Percentiles rank a stretch among this genome's conserved stretches.
Conservation (phyloP, 177 flowering plant genomes). For the Vitis hybrid region DNA sequence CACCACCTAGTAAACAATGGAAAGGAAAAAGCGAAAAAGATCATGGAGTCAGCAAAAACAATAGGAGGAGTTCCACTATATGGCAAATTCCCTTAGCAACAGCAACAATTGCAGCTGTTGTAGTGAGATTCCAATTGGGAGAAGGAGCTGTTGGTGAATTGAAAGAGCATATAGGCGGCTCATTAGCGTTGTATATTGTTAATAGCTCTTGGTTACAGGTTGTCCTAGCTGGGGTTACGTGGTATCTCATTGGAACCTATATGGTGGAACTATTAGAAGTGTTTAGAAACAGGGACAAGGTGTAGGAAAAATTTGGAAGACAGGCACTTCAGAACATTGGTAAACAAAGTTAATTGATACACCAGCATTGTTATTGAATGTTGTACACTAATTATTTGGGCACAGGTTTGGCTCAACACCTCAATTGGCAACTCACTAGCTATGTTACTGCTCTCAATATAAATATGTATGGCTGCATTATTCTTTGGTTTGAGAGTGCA, state of each 20-base stretch:
- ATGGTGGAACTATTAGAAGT: constrained; percentile 40
- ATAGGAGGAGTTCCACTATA: constrained; percentile 21
- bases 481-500: too few relatives aligned
- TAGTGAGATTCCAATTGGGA: constrained; percentile 33
- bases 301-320: too few relatives aligned
- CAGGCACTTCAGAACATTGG: too few relatives aligned
- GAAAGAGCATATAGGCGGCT: constrained; percentile 64
- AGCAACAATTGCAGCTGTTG: constrained; percentile 41
- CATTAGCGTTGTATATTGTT: constrained; percentile 53
- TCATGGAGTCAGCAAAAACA: not conserved
- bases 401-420: too few relatives aligned
- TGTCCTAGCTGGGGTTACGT: constrained; percentile 59
- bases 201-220: constrained; percentile 73
- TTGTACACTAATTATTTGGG: too few relatives aligned
- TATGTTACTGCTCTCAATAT: too few relatives aligned
- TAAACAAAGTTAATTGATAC: too few relatives aligned
- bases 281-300: constrained; percentile 9
- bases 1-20: not conserved
- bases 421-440: too few relatives aligned
- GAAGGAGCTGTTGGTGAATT: constrained; percentile 32
- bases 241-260: constrained; percentile 63
- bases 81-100: constrained; percentile 36
- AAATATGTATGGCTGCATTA: too few relatives aligned
- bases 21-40: constrained; percentile 11
- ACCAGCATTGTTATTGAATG: too few relatives aligned